Conservation (phyloP, 2,329 filamentous ascomycete genomes). For the Albophoma yamanashiensis region DNA sequence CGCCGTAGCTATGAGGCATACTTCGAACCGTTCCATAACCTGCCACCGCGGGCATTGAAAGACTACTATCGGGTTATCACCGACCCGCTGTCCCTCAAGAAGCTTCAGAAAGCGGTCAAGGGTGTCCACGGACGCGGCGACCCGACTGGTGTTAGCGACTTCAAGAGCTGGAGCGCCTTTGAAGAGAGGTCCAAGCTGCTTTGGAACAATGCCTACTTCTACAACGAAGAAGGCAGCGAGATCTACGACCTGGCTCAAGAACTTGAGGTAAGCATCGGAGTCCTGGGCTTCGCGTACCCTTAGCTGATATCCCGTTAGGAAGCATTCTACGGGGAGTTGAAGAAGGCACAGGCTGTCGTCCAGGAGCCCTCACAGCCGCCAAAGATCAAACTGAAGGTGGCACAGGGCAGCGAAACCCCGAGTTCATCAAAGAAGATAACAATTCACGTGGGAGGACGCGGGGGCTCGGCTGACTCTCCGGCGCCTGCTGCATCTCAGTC, state of each 20-base stretch:
- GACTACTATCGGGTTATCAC: slow-evolving; percentile 83
- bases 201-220: slow-evolving; percentile 80
- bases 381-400: slow-evolving; percentile 73
- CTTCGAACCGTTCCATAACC: slow-evolving; percentile 64
- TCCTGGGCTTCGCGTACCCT: not conserved
- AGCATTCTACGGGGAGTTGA: slow-evolving; percentile 57
- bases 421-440: slow-evolving; percentile 54
- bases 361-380: slow-evolving; percentile 62
- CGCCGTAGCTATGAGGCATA: slow-evolving; percentile 54
- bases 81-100: slow-evolving; percentile 68
- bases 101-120: slow-evolving; percentile 65
- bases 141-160: slow-evolving; percentile 52
- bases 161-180: slow-evolving; percentile 74
- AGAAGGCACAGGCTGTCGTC: slow-evolving; percentile 61
- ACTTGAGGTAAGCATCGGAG: slow-evolving; percentile 52
- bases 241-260: slow-evolving; percentile 69
- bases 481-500: slow-evolving; percentile 24
- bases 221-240: slow-evolving; percentile 86
- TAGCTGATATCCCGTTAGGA: slow-evolving; percentile 35
- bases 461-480: slow-evolving; percentile 42
- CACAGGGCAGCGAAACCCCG: slow-evolving; percentile 33
- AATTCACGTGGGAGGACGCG: slow-evolving; percentile 55
- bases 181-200: slow-evolving; percentile 71
- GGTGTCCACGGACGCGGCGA: slow-evolving; percentile 60
- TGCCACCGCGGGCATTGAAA: slow-evolving; percentile 64